A percentile compares a stretch with the other conserved stretches of the same genome.
Evolutionary conservation across 495 filamentous ascomycete genomes (phyloP).

Genomic region (Aspergillus steynii): DNA sequence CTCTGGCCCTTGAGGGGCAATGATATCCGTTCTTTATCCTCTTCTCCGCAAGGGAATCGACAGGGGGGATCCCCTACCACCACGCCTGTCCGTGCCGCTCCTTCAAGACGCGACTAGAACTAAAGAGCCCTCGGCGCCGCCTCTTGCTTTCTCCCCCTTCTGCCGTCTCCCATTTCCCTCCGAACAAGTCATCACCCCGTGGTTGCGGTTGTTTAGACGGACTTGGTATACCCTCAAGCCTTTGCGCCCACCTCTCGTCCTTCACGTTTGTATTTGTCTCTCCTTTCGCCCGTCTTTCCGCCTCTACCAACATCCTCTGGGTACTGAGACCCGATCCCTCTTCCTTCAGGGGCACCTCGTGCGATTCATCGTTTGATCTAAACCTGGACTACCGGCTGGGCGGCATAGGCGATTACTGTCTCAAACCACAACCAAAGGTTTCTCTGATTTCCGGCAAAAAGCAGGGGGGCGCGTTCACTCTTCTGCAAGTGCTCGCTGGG

Average conservation of each 20-base stretch:
- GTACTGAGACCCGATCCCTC: not conserved
- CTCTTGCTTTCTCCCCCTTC: not conserved
- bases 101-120: constrained; percentile 6
- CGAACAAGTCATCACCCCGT: not conserved
- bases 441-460: not conserved
- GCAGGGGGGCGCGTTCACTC: not conserved
- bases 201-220: not conserved
- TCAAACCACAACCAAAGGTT: not conserved
- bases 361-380: not conserved
- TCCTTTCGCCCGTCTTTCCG: not conserved
- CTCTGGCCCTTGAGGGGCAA: not conserved
- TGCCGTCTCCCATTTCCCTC: not conserved
- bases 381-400: not conserved
- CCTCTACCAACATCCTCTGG: too few relatives aligned
- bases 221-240: not conserved
- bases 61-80: constrained; percentile 1
- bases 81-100: constrained; percentile 1
- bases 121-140: not conserved
- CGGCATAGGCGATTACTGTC: not conserved
- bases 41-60: not conserved
- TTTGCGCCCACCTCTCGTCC: not conserved
- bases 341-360: not conserved
- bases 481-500: not conserved
- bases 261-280: not conserved
- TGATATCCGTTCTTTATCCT: not conserved